These are phyloP conservation scores for Fusarium euwallaceae DNA, from an alignment of 2,329 filamentous ascomycete species.

Conservation along the genomic window DNA sequence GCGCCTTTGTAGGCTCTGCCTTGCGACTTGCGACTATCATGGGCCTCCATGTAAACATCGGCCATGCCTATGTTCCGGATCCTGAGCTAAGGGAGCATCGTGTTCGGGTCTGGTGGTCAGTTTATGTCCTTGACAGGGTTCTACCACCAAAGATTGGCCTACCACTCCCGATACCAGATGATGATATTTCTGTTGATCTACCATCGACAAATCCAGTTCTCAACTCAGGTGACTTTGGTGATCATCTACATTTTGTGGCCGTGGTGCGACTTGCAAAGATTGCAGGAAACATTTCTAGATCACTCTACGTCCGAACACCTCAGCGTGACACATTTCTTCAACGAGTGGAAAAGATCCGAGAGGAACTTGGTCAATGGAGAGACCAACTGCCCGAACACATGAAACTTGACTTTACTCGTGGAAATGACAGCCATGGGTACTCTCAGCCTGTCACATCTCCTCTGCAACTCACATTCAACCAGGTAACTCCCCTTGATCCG, in stretches of 20 bases:
- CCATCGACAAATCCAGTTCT: neutral
- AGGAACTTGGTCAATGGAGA: neutral
- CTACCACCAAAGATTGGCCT: neutral
- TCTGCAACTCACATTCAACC: constrained; percentile 10
- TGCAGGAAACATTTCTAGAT: constrained; percentile 7
- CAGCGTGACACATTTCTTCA: constrained; percentile 9
- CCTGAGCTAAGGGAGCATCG: constrained; percentile 19
- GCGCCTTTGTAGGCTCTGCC: constrained; percentile 16
- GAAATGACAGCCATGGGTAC: neutral
- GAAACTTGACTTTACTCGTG: neutral
- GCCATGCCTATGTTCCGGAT: constrained; percentile 9
- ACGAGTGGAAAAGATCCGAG: constrained; percentile 4
- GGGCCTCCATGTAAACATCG: constrained; percentile 29
- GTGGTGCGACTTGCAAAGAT: constrained; percentile 1
- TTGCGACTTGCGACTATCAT: constrained; percentile 22
- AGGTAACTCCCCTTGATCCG: neutral
- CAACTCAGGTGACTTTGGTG: neutral
- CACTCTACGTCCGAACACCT: constrained; percentile 13
- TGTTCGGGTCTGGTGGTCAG: constrained; percentile 27
- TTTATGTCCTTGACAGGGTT: constrained; percentile 13
- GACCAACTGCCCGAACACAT: neutral
- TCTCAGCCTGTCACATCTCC: neutral
- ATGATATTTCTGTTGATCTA: constrained; percentile 1
- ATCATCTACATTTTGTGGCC: neutral
- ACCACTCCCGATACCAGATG: neutral